A percentile compares a stretch with the other conserved stretches of the same genome.
These are phyloP conservation scores for Noccaea bulbosa DNA, from an alignment of 345 rosid genomes.

Conservation along the genomic window DNA sequence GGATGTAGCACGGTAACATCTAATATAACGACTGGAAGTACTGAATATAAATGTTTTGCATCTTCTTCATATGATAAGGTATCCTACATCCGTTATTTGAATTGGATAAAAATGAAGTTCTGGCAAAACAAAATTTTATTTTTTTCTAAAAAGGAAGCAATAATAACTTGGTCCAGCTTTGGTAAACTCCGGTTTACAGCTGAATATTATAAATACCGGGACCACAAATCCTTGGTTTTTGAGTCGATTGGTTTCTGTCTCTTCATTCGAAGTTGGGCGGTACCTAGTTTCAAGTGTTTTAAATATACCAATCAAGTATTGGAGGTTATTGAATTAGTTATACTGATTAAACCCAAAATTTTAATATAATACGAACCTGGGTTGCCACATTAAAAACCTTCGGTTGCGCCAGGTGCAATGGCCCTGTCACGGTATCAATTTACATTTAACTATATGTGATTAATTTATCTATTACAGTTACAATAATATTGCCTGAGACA, in stretches of 20 bases:
- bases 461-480: neutral
- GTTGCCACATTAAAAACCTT: conserved; percentile 36
- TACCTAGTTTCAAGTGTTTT: conserved; percentile 32
- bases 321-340: neutral
- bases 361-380: conserved; percentile 26
- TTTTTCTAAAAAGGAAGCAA: neutral
- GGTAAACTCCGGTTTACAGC: conserved; percentile 39
- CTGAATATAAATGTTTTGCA: neutral
- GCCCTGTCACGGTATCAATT: conserved; percentile 22
- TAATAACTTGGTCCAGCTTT: conserved; percentile 34
- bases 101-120: too few species aligned
- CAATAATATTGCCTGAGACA: conserved; percentile 21
- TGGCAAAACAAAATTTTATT: too few species aligned
- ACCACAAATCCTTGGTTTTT: conserved; percentile 28
- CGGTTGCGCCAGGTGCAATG: conserved; percentile 40
- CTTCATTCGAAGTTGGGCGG: conserved; percentile 44
- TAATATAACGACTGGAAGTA: neutral
- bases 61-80: neutral
- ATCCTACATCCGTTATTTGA: neutral
- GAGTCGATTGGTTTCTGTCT: conserved; percentile 26
- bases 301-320: neutral
- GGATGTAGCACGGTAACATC: neutral
- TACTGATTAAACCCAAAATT: neutral
- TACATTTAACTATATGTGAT: neutral
- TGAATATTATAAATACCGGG: conserved; percentile 11